Base-by-base conservation (phyloP, 2,329 filamentous ascomycete species). In the Drechslerella stenobrocha region DNA sequence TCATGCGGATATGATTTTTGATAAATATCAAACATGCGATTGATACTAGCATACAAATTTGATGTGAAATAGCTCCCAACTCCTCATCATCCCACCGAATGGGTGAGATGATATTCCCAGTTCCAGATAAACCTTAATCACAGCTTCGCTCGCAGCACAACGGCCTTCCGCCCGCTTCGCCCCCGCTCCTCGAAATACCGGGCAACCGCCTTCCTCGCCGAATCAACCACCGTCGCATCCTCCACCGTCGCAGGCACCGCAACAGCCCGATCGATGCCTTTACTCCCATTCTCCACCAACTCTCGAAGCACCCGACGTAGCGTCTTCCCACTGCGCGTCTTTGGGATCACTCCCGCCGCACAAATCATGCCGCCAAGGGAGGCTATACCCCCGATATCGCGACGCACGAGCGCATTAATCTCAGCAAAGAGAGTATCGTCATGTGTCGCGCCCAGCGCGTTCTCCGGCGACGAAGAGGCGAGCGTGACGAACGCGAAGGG, bases 281-380 rank as follows among this genome's bases (percentile, higher is more conserved):
- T 82, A 3, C 86, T 84, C 0, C 84, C 90, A 74, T 95, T 89
- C 78, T 96, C 91, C 13, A 95, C 78, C 71, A 96, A 78, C 77
- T 95, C 89, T 28, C 89, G 81, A 75, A 96, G 77, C 28, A 95
- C 89, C 22, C 91, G 80, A 2, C 91, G 81, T 64, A 96, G 77
- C 2, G 90, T 96, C 81, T 96, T 97, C 24, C 92, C 92, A n/a
- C 87, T 90, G 24, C 91, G 79, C 13, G 92, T 96, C 79, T 91
- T 91, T 3, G 92, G 91, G 52, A 96, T 96, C 81, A 95, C 91
- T 13, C 86, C 86, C 35, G 89, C 89, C 70, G 90, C 88, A 28
- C 63, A 67, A 52, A 96, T 87, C 73, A 96, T 87, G 1, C 91
- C 91, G 6, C 90, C 90, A 0, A 97, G 81, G 1, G 84, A 84